Conservation (phyloP, 176 grass and related monocot genomes). For the Triticum timopheevii region DNA sequence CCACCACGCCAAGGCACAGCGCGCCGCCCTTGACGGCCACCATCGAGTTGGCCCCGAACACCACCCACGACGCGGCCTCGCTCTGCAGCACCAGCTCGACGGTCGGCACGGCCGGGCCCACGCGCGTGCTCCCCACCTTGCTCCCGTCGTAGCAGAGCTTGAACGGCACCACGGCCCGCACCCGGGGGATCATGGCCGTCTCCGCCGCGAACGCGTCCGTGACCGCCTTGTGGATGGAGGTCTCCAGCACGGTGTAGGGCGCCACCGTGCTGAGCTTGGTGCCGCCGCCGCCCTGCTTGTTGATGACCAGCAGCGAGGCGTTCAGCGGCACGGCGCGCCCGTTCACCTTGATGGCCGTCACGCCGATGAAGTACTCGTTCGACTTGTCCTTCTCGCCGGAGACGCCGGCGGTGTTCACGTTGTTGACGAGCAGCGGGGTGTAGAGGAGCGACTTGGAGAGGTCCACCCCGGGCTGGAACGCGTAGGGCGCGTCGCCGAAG, state of each 20-base stretch:
- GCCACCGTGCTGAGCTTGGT: slow-evolving; percentile 69
- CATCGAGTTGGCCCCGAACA: slow-evolving; percentile 79
- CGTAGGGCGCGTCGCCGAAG: slow-evolving; percentile 63
- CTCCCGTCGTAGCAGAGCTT: slow-evolving; percentile 59
- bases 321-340: slow-evolving; percentile 51
- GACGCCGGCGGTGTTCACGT: slow-evolving; percentile 65
- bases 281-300: slow-evolving; percentile 50
- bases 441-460: slow-evolving; percentile 50
- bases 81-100: slow-evolving; percentile 62
- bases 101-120: slow-evolving; percentile 56
- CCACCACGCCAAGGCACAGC: slow-evolving; percentile 73
- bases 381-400: slow-evolving; percentile 56
- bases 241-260: slow-evolving; percentile 70
- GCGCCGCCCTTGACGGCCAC: slow-evolving; percentile 24
- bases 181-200: slow-evolving; percentile 37
- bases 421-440: slow-evolving; percentile 74
- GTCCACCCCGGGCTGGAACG: slow-evolving; percentile 43
- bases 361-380: slow-evolving; percentile 71
- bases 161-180: slow-evolving; percentile 51
- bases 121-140: slow-evolving; percentile 47
- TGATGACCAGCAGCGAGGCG: slow-evolving; percentile 55
- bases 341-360: slow-evolving; percentile 61
- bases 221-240: slow-evolving; percentile 64
- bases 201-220: slow-evolving; percentile 44
- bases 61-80: slow-evolving; percentile 45